Base-by-base conservation (phyloP, 1,284 basidiomycete species). In the Phellinidium pouzarii region DNA sequence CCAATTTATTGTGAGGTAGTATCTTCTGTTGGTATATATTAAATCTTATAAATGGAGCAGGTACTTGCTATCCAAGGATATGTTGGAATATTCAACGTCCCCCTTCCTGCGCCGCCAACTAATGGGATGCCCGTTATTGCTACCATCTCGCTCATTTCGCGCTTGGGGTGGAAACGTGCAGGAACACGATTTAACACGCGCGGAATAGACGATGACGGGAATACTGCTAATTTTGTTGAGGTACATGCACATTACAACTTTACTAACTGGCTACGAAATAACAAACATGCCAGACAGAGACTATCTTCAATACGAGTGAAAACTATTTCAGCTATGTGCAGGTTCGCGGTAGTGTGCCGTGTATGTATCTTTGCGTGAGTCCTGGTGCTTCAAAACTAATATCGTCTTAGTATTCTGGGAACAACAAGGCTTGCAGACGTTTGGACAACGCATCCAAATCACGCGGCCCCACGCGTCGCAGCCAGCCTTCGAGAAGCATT, bases 171-270 rank as follows among this genome's bases (percentile, higher is more conserved):
- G 84, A 95, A 94, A 68, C 79, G 94, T 57, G 95, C 96, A 17
- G 96, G 96, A 1, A 98, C 96, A 17, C 82, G 96, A 27, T 99
- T 97, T 74, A 95, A 97, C 64, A 95, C 94, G 2, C 81, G 96
- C 54, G 96, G 96, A 0, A 89, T 99, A 20, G 96, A 99, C 65
- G 96, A 99, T 66, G 93, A 97, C 62, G 95, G 96, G 37, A 88
- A 96, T 65, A 91, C 90, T 17, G 96, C 96, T 45, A 98, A 99
- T 65, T 98, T 97, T 69, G 96, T 96, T 31, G 95, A 97, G 79
- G 90, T 84, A 61, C 52, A 74, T 65, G 52, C 20, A 14, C 23
- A 22, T 40, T 58, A 55, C 54, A 53, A 27, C 20, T 40, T 52
- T 22, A 45, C 36, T 44, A 38, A 42, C 57, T n/a, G 42, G 52